These are phyloP conservation scores for Coemansia sp. DNA, from an alignment of 192 early-diverging fungal genomes.

Conservation along the genomic window DNA sequence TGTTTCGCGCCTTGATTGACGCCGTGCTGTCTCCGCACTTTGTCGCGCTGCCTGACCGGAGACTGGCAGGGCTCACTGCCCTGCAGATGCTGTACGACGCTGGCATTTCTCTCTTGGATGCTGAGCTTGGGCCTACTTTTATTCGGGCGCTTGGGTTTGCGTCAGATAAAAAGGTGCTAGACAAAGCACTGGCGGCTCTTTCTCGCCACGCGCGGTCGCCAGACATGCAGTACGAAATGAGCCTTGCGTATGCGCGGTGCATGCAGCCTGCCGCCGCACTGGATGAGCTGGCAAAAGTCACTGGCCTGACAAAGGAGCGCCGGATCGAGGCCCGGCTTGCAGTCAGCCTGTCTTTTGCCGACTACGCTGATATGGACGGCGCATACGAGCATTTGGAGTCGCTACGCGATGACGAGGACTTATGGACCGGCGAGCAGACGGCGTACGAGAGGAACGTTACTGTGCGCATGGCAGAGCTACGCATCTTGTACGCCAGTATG, in stretches of 20 bases:
- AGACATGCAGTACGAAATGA: constrained; percentile 22
- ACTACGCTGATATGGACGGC: constrained; percentile 13
- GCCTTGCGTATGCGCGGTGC: constrained; percentile 42
- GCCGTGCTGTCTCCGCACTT: constrained; percentile 29
- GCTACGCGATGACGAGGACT: neutral
- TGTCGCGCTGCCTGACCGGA: constrained; percentile 28
- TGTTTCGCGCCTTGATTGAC: constrained; percentile 1
- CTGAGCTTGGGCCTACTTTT: neutral
- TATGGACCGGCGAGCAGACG: constrained; percentile 13
- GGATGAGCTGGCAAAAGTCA: neutral
- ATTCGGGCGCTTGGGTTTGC: constrained; percentile 42
- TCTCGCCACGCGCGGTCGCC: neutral
- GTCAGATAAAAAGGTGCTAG: constrained; percentile 17
- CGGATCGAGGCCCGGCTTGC: constrained; percentile 26
- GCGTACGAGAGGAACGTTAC: constrained; percentile 4
- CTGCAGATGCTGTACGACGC: constrained; percentile 41
- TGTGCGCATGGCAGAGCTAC: constrained; percentile 9
- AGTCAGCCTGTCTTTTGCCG: constrained; percentile 31
- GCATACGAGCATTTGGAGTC: neutral
- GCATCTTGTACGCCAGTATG: constrained; percentile 21
- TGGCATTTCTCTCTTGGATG: neutral
- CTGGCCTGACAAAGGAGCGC: constrained; percentile 7
- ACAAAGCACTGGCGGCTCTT: neutral
- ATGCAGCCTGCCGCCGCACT: constrained; percentile 14
- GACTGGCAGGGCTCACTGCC: constrained; percentile 42